Evolutionary conservation across 2,329 filamentous ascomycete species (phyloP), one percentile per base, ranked within the genome.

Genomic region (Blumeria graminis): DNA sequence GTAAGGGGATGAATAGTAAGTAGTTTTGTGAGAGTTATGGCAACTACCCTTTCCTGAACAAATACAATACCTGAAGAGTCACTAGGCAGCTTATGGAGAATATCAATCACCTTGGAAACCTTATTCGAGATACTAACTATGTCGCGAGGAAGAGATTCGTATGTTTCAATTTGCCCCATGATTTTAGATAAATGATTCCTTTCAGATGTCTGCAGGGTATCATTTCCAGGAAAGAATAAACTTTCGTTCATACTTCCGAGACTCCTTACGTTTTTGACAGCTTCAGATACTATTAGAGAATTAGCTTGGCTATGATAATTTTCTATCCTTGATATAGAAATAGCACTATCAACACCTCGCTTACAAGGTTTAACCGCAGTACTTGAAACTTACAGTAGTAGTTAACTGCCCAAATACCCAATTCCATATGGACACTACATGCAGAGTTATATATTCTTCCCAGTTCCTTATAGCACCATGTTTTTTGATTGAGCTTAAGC

Each of bases 351-450:
- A 28, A 28, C 22, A 28, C 22, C 22, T 28, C 22, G 22, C 22
- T 28, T 28, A 28, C 22, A 28, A 28, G 22, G 22, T 28, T 28
- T 28, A 28, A 28, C 22, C 22, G 22, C 4, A 28, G 22, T 28
- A 28, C 22, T 33, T 18, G 33, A 8, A 53, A 36, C 50, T 36
- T 53, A 53, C 50, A 75, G 63, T 81, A 88, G 54, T 74, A 75
- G 53, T 88, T 80, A 0, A 76, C 75, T 1, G 82, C 82, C 81
- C 82, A 89, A 1, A 71, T 61, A 0, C 85, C 85, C 3, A 88
- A 71, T 50, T 83, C 74, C 3, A 65, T 61, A 22, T 70, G 71
- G 1, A 88, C 71, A 13, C 73, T 71, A 0, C 60, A 51, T 11
- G 74, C 71, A 35, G 74, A 76, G 1, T 70, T 69, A 46, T 70